These are phyloP conservation scores for Nakazawaea ambrosiae DNA, from an alignment of 805 yeast genomes.

Conservation along the genomic window DNA sequence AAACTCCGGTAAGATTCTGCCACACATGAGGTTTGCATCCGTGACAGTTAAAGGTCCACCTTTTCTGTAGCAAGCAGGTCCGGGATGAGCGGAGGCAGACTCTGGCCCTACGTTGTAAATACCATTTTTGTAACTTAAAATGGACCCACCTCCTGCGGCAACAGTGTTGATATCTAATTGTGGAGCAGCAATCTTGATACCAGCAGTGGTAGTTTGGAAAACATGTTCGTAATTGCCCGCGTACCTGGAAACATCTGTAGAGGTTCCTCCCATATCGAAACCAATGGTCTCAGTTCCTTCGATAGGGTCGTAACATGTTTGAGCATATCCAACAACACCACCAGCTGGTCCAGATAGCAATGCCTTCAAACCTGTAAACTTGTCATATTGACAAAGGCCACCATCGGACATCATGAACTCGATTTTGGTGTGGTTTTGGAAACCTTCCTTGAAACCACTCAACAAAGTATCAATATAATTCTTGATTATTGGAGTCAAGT, in stretches of 20 bases:
- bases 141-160: slow-evolving; percentile 24
- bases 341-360: slow-evolving; percentile 57
- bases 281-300: slow-evolving; percentile 22
- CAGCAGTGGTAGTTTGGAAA: slow-evolving; percentile 26
- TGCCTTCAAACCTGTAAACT: slow-evolving; percentile 46
- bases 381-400: slow-evolving; percentile 44
- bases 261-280: slow-evolving; percentile 32
- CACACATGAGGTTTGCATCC: slow-evolving; percentile 37
- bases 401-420: slow-evolving; percentile 57
- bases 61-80: slow-evolving; percentile 41
- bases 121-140: slow-evolving; percentile 26
- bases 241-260: slow-evolving; percentile 29
- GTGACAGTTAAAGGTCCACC: slow-evolving; percentile 42
- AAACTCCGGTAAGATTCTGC: slow-evolving; percentile 31
- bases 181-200: slow-evolving; percentile 27
- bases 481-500: slow-evolving; percentile 35
- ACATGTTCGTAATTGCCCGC: slow-evolving; percentile 23
- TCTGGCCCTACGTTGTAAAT: slow-evolving; percentile 39
- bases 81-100: slow-evolving; percentile 40
- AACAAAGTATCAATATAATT: slow-evolving; percentile 30
- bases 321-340: slow-evolving; percentile 52
- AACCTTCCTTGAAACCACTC: slow-evolving; percentile 24
- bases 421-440: slow-evolving; percentile 26
- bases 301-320: slow-evolving; percentile 38
- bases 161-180: slow-evolving; percentile 26